Base-by-base conservation (phyloP, 1,139 yeast species). In the Suhomyces kunorum region DNA sequence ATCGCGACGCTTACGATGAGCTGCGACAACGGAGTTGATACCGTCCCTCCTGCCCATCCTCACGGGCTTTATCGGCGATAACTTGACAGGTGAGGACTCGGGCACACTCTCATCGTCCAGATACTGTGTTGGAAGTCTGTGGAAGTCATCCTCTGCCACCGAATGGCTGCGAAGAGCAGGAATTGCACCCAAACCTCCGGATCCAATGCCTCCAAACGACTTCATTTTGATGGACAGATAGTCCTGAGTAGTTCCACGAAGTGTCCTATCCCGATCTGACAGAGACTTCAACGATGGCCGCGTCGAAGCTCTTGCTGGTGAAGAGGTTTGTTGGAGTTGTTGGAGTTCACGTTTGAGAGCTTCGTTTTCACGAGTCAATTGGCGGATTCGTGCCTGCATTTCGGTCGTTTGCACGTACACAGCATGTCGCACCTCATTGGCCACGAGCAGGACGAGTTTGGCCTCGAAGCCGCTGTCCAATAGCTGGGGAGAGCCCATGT, bases 121-220 rank as follows among this genome's bases (percentile, higher is more conserved):
- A 19, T 51, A 50, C 36, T 50, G 55, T 3, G 55, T 50, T 3
- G 55, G 49, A 5, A 47, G 29, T 45, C 43, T 45, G 28, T 49
- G 43, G 30, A 49, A 46, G 14, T 43, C 40, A 14, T 45, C 51
- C 9, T 38, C 46, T 17, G 39, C 29, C 41, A 47, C 28, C 15
- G 51, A 47, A 18, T 40, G 45, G 37, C 53, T 49, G 14, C 53
- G 39, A n/a, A 48, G 41, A 4, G 42, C 28, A 8, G 51, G 53
- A 19, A 47, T 45, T 27, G 44, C 42, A 16, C 34, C 42, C 30
- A 47, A 17, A 19, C 38, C 30, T 8, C 32, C 37, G 6, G 32
- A 29, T 5, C 20, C 12, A 8, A 17, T 32, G 6, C 46, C 44
- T 13, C 35, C 36, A 32, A 48, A 44, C 19, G 51, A 46, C 17